Base-by-base conservation (phyloP, 78 protist species). In the Dictyostelium capitatum region DNA sequence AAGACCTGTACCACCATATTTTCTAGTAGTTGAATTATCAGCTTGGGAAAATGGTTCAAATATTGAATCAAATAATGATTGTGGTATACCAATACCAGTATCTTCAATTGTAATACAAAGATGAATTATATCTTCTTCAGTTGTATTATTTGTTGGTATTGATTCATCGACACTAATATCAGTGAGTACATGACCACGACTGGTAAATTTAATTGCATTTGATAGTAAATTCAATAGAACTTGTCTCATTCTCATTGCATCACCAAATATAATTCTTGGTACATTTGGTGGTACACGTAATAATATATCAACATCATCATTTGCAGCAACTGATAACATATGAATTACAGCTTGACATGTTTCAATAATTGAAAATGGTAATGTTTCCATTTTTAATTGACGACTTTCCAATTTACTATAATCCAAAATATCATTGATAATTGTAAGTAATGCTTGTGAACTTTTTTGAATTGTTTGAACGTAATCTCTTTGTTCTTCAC, bases 401-500 rank as follows among this genome's bases (percentile, higher is more conserved):
- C 82, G 59, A 17, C 89, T 56, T 20, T 95, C 97, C 47, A 95
- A 53, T 47, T 82, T 95, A 6, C 75, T 30, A 30, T 78, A 95
- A 43, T 95, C 97, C 3, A 95, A 75, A 41, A 96, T 79, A 80
- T 96, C 95, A 74, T 92, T 89, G 84, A 96, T 89, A 62, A 94
- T 89, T 6, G 95, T 72, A 9, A 92, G 8, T 23, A 96, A 20
- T 10, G 95, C 82, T 20, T 80, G 89, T 6, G 91, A 84, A 37
- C 83, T 70, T 46, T 83, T 65, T 59, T 80, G 94, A 54, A 96
- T 82, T 11, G 95, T 81, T 30, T 91, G 90, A 23, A 75, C 83
- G 50, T 57, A 92, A 41, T 89, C 95, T n/a, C 79, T 32, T 81
- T 85, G 95, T 57, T 82, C 85, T 50, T 74, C 85, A 37, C 43